Evolutionary conservation across 495 filamentous ascomycete species (phyloP).

Genomic region (Pyrenula massariospora): DNA sequence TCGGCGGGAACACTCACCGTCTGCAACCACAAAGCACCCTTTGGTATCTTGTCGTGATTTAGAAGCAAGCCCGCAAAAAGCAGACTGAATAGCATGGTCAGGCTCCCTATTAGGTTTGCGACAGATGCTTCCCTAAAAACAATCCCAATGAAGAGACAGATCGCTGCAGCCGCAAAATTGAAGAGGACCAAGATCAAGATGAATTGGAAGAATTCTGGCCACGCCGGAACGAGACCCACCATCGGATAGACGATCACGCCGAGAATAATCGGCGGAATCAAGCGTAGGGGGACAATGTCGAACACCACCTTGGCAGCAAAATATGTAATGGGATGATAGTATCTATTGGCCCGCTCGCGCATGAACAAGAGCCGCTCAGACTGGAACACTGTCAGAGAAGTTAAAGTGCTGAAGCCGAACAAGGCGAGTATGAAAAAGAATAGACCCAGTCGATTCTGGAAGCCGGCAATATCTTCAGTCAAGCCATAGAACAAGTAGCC

Average conservation of each 20-base stretch:
- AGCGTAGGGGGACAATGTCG: conserved; percentile 84
- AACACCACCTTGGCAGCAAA: conserved; percentile 90
- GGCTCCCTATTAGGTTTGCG: conserved; percentile 84
- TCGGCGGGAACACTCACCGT: conserved; percentile 34
- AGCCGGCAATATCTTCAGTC: conserved; percentile 89
- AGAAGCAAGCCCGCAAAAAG: conserved; percentile 87
- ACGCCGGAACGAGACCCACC: conserved; percentile 82
- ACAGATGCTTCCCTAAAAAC: conserved; percentile 85
- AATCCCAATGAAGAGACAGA: conserved; percentile 94
- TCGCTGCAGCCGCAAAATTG: conserved; percentile 84
- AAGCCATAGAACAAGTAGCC: conserved; percentile 95
- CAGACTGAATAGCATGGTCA: conserved; percentile 96
- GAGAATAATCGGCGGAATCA: conserved; percentile 93
- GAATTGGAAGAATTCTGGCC: conserved; percentile 80
- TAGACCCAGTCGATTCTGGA: conserved; percentile 95
- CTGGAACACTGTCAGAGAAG: conserved; percentile 86
- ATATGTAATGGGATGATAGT: conserved; percentile 96
- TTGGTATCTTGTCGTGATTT: conserved; percentile 87
- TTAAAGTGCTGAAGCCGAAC: conserved; percentile 94
- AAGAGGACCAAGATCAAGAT: conserved; percentile 88
- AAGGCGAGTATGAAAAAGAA: conserved; percentile 97
- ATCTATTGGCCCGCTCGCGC: conserved; percentile 90
- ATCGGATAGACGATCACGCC: conserved; percentile 97
- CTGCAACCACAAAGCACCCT: conserved; percentile 77
- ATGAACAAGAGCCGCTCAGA: conserved; percentile 87